Evolutionary conservation across 768 basidiomycete species (phyloP), one percentile per base, ranked within the genome.

Genomic region (Roridomyces roridus): DNA sequence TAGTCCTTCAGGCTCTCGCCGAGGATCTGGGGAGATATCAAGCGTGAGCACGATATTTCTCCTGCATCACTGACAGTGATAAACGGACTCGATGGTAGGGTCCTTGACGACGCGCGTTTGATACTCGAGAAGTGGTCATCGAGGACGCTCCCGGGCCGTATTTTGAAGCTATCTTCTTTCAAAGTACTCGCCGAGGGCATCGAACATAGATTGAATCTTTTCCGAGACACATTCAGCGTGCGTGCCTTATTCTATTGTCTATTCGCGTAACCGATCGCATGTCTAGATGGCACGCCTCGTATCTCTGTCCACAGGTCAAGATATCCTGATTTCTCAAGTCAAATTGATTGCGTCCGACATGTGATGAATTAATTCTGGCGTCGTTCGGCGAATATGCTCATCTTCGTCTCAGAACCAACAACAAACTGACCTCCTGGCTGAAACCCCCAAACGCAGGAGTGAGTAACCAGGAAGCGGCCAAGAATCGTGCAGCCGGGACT

Each of bases 171-270:
- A n/a, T n/a, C n/a, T n/a, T n/a, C n/a, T n/a, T n/a, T n/a, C n/a
- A n/a, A n/a, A n/a, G n/a, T n/a, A n/a, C n/a, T 53, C 17, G 45
- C 45, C 4, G 28, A 39, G 23, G 18, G 39, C 23, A 34, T 55
- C n/a, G 46, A 55, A n/a, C 37, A 28, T 2, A 31, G 39, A 42
- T 15, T 55, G 12, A 21, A 55, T 17, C n/a, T 24, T 10, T 47
- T 55, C 24, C 54, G 26, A 6, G 54, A 55, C 18, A 31, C 40
- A 6, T 55, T 55, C 40, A 36, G 11, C 43, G 54, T 55, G 7
- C 0, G 46, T 40, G 20, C 17, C 10, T 26, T 24, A 36, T 12
- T 36, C 28, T 3, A 2, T 14, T 20, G 7, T 15, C 17, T n/a
- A n/a, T n/a, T n/a, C n/a, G n/a, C n/a, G n/a, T n/a, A n/a, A n/a